Conservation (phyloP, 495 filamentous ascomycete species). For the Penicillium goetzii region DNA sequence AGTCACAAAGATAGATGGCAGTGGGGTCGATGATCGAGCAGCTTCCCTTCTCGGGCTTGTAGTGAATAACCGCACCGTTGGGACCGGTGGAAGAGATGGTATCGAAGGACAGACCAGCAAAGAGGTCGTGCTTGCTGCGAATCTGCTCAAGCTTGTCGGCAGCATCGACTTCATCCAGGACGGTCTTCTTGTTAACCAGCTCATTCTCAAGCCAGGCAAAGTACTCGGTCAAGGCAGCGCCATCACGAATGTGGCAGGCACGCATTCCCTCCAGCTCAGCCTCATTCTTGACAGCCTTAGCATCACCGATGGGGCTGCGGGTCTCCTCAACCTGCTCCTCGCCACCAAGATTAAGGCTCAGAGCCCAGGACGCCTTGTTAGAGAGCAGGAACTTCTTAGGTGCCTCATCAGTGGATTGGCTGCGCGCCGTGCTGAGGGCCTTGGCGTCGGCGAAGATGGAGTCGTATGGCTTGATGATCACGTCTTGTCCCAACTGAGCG, state of each 20-base stretch:
- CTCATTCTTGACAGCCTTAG: constrained; percentile 97
- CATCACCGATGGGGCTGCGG: constrained; percentile 86
- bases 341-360: constrained; percentile 87
- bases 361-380: constrained; percentile 89
- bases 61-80: constrained; percentile 97
- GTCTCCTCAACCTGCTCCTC: constrained; percentile 83
- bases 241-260: constrained; percentile 90
- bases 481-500: constrained; percentile 71
- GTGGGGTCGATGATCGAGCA: constrained; percentile 87
- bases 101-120: constrained; percentile 90
- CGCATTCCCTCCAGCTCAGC: constrained; percentile 91
- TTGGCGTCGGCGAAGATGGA: constrained; percentile 79
- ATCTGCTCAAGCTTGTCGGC: constrained; percentile 89
- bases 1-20: constrained; percentile 93
- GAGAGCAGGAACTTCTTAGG: constrained; percentile 80
- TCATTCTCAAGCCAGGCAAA: constrained; percentile 98
- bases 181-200: constrained; percentile 70
- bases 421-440: constrained; percentile 53
- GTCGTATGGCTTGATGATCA: constrained; percentile 81
- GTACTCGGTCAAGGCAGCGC: constrained; percentile 87
- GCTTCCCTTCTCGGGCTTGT: constrained; percentile 83
- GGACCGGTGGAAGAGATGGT: constrained; percentile 95
- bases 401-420: constrained; percentile 40
- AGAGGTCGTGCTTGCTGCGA: constrained; percentile 78
- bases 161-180: constrained; percentile 84